phyloP scores from a whole-genome alignment of 2,329 filamentous ascomycete genomes.

The Colletotrichum caudatum region DNA sequence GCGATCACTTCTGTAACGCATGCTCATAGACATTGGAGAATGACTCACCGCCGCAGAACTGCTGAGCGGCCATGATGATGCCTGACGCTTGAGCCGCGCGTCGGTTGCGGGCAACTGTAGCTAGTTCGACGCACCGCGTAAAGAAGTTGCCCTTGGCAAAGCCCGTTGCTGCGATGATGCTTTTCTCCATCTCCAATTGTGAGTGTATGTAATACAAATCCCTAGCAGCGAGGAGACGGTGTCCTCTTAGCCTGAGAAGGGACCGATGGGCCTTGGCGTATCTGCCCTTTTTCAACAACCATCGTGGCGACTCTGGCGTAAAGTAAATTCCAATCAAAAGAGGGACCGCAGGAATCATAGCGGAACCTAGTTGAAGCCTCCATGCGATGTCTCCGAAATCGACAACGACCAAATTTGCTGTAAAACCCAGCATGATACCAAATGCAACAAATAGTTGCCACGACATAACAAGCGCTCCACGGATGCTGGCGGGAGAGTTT shows the following conservation, averaged over 20 bases:
- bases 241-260: constrained; percentile 68
- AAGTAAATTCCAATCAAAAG: constrained; percentile 67
- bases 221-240: constrained; percentile 69
- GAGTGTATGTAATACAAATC: constrained; percentile 71
- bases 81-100: constrained; percentile 75
- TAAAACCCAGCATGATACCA: constrained; percentile 64
- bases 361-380: constrained; percentile 71
- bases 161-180: constrained; percentile 35
- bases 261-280: constrained; percentile 67
- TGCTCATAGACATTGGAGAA: background rate
- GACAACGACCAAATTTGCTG: constrained; percentile 68
- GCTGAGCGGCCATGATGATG: constrained; percentile 75
- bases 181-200: constrained; percentile 49
- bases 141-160: constrained; percentile 53
- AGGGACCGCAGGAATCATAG: constrained; percentile 69
- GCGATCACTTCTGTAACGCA: background rate
- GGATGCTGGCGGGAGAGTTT: constrained; percentile 63
- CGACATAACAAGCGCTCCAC: constrained; percentile 75
- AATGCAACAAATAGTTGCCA: constrained; percentile 77
- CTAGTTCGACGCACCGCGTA: constrained; percentile 67
- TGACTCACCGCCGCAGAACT: constrained; percentile 65
- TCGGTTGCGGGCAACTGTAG: constrained; percentile 68
- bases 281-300: constrained; percentile 72
- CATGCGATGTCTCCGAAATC: constrained; percentile 65
- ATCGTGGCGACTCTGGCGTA: constrained; percentile 74